phyloP scores from a whole-genome alignment of 2,329 filamentous ascomycete species.

The Lasiodiplodia hormozganensis region DNA sequence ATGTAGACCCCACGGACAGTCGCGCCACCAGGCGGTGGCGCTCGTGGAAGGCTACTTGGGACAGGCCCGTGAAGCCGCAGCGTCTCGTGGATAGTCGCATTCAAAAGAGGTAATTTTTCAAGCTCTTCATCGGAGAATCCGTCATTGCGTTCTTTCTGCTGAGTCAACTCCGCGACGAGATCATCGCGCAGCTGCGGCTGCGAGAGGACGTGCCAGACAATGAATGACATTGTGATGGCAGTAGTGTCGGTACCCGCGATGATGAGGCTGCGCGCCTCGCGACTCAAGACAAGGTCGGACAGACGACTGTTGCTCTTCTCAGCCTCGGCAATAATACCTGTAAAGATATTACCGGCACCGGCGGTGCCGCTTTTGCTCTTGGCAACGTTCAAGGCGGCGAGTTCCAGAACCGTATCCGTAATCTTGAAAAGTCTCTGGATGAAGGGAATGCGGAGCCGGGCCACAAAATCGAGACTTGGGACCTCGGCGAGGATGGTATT shows the following conservation, averaged over 20 bases:
- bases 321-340: slow-evolving; percentile 43
- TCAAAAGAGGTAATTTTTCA: slow-evolving; percentile 40
- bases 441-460: slow-evolving; percentile 39
- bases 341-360: slow-evolving; percentile 42
- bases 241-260: slow-evolving; percentile 46
- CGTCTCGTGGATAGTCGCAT: slow-evolving; percentile 48
- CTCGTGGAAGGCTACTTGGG: slow-evolving; percentile 44
- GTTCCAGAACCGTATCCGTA: slow-evolving; percentile 41
- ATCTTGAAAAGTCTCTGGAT: slow-evolving; percentile 45
- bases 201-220: slow-evolving; percentile 43
- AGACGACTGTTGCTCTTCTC: slow-evolving; percentile 42
- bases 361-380: slow-evolving; percentile 41
- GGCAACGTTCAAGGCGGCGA: slow-evolving; percentile 40
- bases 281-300: slow-evolving; percentile 40
- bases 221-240: slow-evolving; percentile 42
- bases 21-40: slow-evolving; percentile 43
- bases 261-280: slow-evolving; percentile 39
- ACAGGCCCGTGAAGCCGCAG: slow-evolving; percentile 46
- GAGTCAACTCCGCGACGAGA: slow-evolving; percentile 32
- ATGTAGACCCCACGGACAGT: slow-evolving; percentile 43
- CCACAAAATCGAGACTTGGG: slow-evolving; percentile 37
- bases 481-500: slow-evolving; percentile 40
- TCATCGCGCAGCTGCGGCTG: slow-evolving; percentile 14
- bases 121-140: slow-evolving; percentile 39
- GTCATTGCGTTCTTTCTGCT: slow-evolving; percentile 33